phyloP scores from a whole-genome alignment of 495 filamentous ascomycete species.

The Elasticomyces elasticus region DNA sequence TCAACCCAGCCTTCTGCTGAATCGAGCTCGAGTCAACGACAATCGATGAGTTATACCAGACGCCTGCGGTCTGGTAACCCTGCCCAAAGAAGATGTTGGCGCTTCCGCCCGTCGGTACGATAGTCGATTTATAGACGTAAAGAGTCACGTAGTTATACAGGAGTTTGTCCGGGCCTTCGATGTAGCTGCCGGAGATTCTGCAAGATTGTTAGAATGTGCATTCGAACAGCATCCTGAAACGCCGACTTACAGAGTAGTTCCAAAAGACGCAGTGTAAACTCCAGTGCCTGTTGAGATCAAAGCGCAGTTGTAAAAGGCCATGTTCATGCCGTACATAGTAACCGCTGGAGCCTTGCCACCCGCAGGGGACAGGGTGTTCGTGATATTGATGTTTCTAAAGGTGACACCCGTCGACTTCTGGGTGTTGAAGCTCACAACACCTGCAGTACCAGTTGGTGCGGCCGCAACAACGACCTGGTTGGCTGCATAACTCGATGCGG shows the following conservation, averaged over 20 bases:
- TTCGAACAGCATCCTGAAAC: background rate
- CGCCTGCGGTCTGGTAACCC: background rate
- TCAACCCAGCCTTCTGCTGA: constrained; percentile 3
- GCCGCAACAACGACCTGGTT: background rate
- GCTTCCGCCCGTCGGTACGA: background rate
- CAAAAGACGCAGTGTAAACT: background rate
- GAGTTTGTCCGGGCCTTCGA: constrained; percentile 7
- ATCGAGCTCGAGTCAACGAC: constrained; percentile 9
- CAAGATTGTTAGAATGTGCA: background rate
- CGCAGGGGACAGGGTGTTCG: background rate
- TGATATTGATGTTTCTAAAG: constrained; percentile 8
- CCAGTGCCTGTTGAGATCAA: constrained; percentile 6
- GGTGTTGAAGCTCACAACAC: constrained; percentile 6
- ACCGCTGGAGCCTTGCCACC: constrained; percentile 1
- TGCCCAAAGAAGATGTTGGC: constrained; percentile 2
- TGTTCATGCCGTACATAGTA: constrained; percentile 9
- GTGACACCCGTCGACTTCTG: background rate
- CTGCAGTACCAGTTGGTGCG: background rate
- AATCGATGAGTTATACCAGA: constrained; percentile 12
- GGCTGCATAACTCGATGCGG: background rate
- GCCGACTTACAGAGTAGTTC: constrained; percentile 2
- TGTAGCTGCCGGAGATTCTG: background rate
- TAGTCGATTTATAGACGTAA: constrained; percentile 10
- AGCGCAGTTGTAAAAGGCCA: constrained; percentile 8
- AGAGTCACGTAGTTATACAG: constrained; percentile 2